A percentile compares a stretch with the other conserved stretches of the same genome.
These are phyloP conservation scores for Caryopteris hybrid DNA, from an alignment of 305 asterid genomes.

Conservation along the genomic window DNA sequence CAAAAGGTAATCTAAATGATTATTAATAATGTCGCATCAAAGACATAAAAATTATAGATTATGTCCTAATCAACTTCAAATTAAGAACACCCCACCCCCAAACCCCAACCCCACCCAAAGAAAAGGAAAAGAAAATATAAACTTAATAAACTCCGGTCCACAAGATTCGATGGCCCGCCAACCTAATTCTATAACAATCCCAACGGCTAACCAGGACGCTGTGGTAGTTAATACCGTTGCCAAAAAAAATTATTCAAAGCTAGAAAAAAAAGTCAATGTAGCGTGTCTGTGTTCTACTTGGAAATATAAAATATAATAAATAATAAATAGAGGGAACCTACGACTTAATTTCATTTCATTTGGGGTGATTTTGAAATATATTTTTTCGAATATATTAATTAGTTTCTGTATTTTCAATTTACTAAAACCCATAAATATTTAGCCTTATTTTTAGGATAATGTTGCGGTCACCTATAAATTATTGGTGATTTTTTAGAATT, in stretches of 20 bases:
- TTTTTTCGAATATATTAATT: too few species aligned
- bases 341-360: too few species aligned
- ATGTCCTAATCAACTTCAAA: conserved; percentile 25
- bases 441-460: too few species aligned
- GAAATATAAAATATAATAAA: not conserved
- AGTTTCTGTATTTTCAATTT: too few species aligned
- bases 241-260: not conserved
- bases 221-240: conserved; percentile 45
- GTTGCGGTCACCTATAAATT: too few species aligned
- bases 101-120: too few species aligned
- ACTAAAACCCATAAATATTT: too few species aligned
- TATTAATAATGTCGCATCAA: conserved; percentile 15
- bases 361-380: too few species aligned
- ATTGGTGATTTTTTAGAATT: too few species aligned
- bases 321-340: too few species aligned
- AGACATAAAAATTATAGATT: conserved; percentile 4
- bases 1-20: not conserved
- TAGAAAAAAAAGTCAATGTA: conserved; percentile 21
- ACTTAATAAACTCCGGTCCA: not conserved
- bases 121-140: too few species aligned
- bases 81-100: too few species aligned
- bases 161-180: conserved; percentile 26
- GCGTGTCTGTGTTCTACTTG: not conserved
- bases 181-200: conserved; percentile 13
- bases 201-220: conserved; percentile 17